phyloP scores from a whole-genome alignment of 1,284 basidiomycete genomes.

The Ganoderma lucidum region DNA sequence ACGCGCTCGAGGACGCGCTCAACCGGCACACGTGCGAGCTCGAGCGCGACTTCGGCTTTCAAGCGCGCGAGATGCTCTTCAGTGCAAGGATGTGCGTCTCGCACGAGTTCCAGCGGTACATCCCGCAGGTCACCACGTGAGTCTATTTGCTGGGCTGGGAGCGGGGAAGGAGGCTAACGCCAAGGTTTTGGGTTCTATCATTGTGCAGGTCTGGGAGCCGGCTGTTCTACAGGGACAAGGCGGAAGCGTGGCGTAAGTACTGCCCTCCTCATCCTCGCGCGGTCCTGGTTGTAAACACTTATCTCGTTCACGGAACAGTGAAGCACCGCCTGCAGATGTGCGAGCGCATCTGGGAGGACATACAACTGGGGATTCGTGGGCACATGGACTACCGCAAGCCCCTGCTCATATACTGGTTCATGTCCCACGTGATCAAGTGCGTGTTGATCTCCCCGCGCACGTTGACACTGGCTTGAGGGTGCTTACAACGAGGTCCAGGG shows the following conservation, averaged over 20 bases:
- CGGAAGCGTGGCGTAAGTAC: constrained; percentile 73
- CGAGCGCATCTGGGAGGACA: constrained; percentile 8
- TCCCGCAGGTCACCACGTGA: constrained; percentile 66
- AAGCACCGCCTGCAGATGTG: constrained; percentile 11
- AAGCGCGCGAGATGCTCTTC: constrained; percentile 75
- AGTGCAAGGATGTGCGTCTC: constrained; percentile 77
- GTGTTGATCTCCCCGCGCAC: constrained; percentile 17
- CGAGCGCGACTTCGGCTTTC: constrained; percentile 69
- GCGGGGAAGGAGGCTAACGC: not conserved
- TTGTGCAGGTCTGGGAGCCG: constrained; percentile 25
- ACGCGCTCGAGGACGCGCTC: constrained; percentile 67
- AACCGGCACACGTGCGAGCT: constrained; percentile 70
- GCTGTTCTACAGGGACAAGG: constrained; percentile 66
- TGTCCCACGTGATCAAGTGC: constrained; percentile 72
- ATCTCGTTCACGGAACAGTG: constrained; percentile 7
- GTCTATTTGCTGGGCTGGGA: constrained; percentile 32
- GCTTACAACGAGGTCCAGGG: constrained; percentile 45
- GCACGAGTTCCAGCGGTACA: constrained; percentile 70
- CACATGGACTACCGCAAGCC: constrained; percentile 55
- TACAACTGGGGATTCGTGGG: constrained; percentile 47
- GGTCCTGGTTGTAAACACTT: not conserved
- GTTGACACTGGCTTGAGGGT: not conserved
- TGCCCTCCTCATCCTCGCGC: constrained; percentile 32
- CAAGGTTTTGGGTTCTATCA: not conserved
- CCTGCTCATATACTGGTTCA: constrained; percentile 80